A percentile compares a stretch with the other conserved stretches of the same genome.
Conservation (phyloP, 768 basidiomycete genomes). For the Amanita pseudoporphyria region DNA sequence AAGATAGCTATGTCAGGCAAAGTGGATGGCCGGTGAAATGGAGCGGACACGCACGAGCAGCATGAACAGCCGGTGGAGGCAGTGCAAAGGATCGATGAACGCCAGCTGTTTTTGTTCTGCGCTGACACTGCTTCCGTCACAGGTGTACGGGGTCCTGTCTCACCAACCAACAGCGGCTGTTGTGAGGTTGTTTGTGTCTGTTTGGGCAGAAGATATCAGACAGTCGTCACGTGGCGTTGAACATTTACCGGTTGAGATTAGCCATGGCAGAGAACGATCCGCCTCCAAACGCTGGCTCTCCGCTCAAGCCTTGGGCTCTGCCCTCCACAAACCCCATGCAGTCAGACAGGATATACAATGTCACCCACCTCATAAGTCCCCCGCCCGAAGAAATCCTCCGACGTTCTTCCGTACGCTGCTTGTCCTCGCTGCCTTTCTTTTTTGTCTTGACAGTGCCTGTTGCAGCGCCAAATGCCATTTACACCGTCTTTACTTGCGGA, state of each 20-base stretch:
- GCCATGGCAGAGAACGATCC: constrained; percentile 12
- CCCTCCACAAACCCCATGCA: constrained; percentile 12
- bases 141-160: background rate
- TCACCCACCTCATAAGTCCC: constrained; percentile 41
- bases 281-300: background rate
- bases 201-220: background rate
- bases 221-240: constrained; percentile 12
- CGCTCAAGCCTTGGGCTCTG: background rate
- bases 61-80: background rate
- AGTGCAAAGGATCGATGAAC: background rate
- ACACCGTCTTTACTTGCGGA: constrained; percentile 16
- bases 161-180: background rate
- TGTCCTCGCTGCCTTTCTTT: constrained; percentile 6
- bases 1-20: too few relatives aligned
- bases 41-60: background rate
- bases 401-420: constrained; percentile 15
- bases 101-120: background rate
- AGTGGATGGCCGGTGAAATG: too few relatives aligned
- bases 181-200: background rate
- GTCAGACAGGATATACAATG: constrained; percentile 13
- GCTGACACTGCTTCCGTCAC: background rate
- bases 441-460: constrained; percentile 7
- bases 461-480: constrained; percentile 13
- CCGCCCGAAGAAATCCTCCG: constrained; percentile 50
- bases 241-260: too few relatives aligned